Evolutionary conservation across 108 stramenopile genomes (phyloP).

Genomic region (Skeletonema tropicum): DNA sequence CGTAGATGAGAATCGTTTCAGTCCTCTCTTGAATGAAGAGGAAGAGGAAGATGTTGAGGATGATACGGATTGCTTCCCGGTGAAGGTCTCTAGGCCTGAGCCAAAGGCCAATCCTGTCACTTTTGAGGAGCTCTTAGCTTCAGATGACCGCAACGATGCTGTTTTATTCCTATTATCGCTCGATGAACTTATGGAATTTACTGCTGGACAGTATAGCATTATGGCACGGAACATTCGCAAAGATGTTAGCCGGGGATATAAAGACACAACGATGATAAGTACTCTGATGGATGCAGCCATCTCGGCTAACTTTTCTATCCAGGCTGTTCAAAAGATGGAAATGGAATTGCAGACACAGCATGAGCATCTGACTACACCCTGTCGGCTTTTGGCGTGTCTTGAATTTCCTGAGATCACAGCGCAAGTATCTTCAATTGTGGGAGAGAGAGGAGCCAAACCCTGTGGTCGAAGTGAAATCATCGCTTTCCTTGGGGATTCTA

Average conservation of each 20-base stretch:
- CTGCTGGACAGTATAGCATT: conserved; percentile 22
- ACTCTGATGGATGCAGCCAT: conserved; percentile 48
- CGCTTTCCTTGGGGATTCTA: conserved; percentile 52
- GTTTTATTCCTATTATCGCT: conserved; percentile 45
- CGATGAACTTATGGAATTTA: no score
- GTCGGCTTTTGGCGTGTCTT: conserved; percentile 42
- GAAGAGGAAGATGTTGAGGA: conserved; percentile 40
- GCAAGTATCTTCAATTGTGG: conserved; percentile 27
- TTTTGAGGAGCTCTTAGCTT: conserved; percentile 40
- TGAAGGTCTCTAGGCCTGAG: conserved; percentile 29
- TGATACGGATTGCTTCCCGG: conserved; percentile 32
- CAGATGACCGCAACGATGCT: conserved; percentile 50
- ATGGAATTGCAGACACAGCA: conserved; percentile 41
- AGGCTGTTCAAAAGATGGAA: conserved; percentile 49
- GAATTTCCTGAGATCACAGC: conserved; percentile 46
- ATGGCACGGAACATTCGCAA: background rate
- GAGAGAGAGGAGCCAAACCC: conserved; percentile 10
- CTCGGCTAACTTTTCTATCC: conserved; percentile 45
- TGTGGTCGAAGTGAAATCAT: conserved; percentile 25
- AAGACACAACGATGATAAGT: conserved; percentile 20
- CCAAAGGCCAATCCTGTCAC: conserved; percentile 14
- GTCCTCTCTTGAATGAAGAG: background rate
- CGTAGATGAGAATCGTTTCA: conserved; percentile 12
- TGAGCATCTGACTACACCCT: conserved; percentile 51
- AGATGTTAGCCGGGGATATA: conserved; percentile 1